These are phyloP conservation scores for Microsporum ferrugineum DNA, from an alignment of 2,329 filamentous ascomycete species.

Conservation along the genomic window DNA sequence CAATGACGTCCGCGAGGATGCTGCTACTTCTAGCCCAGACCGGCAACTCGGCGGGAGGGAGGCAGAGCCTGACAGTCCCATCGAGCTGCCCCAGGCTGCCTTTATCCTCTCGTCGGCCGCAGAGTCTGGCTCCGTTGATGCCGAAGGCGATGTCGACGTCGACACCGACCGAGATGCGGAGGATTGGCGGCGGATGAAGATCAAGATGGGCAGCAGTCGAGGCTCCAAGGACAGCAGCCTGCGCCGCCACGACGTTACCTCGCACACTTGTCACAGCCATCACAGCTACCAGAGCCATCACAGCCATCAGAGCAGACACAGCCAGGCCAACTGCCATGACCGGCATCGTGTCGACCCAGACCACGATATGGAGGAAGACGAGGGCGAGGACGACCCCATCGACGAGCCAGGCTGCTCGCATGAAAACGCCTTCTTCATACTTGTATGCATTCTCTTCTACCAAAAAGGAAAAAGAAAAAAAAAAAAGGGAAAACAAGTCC, in stretches of 20 bases:
- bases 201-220: not conserved
- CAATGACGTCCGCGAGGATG: not conserved
- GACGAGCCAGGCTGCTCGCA: conserved; percentile 19
- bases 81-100: conserved; percentile 5
- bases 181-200: not conserved
- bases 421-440: conserved; percentile 36
- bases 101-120: conserved; percentile 6
- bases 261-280: not conserved
- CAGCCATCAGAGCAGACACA: not conserved
- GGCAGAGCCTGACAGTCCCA: not conserved
- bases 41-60: not conserved
- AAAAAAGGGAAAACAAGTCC: not conserved
- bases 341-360: not conserved
- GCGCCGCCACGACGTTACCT: not conserved
- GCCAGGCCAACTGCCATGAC: not conserved
- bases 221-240: not conserved
- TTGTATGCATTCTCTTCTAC: conserved; percentile 22
- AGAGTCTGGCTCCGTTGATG: conserved; percentile 8
- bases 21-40: not conserved
- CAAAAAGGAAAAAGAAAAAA: not conserved
- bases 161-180: not conserved
- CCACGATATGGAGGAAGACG: conserved; percentile 7
- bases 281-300: not conserved
- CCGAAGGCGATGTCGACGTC: not conserved
- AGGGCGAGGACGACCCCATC: conserved; percentile 19